phyloP scores from a whole-genome alignment of 306 rosid genomes.

The Spatholobus suberectus region DNA sequence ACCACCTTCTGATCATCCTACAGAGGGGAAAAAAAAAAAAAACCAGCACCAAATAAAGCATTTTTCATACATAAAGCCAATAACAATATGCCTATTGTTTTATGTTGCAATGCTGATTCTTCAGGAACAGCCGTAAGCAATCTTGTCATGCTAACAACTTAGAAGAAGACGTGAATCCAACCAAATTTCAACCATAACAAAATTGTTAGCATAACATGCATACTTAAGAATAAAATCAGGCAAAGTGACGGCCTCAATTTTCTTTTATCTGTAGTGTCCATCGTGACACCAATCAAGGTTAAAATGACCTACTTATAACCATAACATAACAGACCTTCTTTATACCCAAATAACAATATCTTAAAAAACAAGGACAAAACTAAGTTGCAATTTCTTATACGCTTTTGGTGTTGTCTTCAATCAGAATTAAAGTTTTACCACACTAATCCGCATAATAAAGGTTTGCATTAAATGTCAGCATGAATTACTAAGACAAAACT shows the following conservation, averaged over 20 bases:
- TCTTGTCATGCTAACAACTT: slow-evolving; percentile 6
- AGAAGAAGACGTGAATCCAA: slow-evolving; percentile 22
- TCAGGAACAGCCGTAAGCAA: slow-evolving; percentile 19
- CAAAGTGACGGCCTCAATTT: not conserved
- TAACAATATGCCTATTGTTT: slow-evolving; percentile 5
- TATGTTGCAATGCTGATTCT: slow-evolving; percentile 16
- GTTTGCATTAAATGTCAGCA: not conserved
- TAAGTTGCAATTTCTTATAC: no score
- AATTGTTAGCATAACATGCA: not conserved
- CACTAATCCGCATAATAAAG: not conserved
- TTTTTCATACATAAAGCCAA: slow-evolving; percentile 3
- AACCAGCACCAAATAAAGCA: slow-evolving; percentile 33
- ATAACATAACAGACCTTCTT: slow-evolving; percentile 6
- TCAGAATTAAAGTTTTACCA: not conserved
- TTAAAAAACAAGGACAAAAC: not conserved
- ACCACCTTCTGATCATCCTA: slow-evolving; percentile 92
- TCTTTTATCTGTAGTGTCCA: not conserved
- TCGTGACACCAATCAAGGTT: not conserved
- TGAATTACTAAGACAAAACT: no score
- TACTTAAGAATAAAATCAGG: not conserved
- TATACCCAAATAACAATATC: not conserved
- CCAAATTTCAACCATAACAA: slow-evolving; percentile 17
- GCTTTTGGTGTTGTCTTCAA: not conserved
- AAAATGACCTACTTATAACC: not conserved
- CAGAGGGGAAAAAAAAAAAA: slow-evolving; percentile 28